phyloP scores from a whole-genome alignment of 805 yeast species.

The Teunomyces panamensis region DNA sequence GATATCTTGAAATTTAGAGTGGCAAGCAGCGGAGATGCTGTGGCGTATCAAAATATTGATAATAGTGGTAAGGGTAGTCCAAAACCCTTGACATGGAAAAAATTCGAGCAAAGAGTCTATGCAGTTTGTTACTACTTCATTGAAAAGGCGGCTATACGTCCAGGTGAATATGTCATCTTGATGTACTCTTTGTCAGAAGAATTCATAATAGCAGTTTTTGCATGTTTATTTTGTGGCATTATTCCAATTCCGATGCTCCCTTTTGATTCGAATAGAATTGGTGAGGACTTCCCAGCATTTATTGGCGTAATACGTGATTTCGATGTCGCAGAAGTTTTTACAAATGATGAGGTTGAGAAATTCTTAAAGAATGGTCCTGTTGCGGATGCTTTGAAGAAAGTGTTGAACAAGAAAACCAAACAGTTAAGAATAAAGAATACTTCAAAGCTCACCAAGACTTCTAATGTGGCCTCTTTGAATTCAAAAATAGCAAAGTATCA shows the following conservation, averaged over 20 bases:
- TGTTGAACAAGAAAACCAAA: conserved; percentile 28
- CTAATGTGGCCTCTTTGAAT: conserved; percentile 39
- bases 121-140: conserved; percentile 71
- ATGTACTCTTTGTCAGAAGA: conserved; percentile 89
- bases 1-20: conserved; percentile 81
- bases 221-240: conserved; percentile 80
- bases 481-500: conserved; percentile 43
- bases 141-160: conserved; percentile 57
- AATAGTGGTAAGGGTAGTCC: conserved; percentile 31
- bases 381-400: conserved; percentile 54
- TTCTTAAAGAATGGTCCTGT: conserved; percentile 67
- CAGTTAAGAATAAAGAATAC: conserved; percentile 66
- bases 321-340: conserved; percentile 67
- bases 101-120: conserved; percentile 72
- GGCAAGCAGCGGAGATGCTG: conserved; percentile 67
- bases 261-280: conserved; percentile 59
- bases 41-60: conserved; percentile 59
- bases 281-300: conserved; percentile 72
- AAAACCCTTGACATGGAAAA: conserved; percentile 63
- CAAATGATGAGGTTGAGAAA: conserved; percentile 72
- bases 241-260: conserved; percentile 77
- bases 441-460: conserved; percentile 48
- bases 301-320: conserved; percentile 66
- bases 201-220: conserved; percentile 75
- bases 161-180: conserved; percentile 74